These are phyloP conservation scores for Pestalotiopsis sp. DNA, from an alignment of 2,329 filamentous ascomycete species.

Conservation along the genomic window DNA sequence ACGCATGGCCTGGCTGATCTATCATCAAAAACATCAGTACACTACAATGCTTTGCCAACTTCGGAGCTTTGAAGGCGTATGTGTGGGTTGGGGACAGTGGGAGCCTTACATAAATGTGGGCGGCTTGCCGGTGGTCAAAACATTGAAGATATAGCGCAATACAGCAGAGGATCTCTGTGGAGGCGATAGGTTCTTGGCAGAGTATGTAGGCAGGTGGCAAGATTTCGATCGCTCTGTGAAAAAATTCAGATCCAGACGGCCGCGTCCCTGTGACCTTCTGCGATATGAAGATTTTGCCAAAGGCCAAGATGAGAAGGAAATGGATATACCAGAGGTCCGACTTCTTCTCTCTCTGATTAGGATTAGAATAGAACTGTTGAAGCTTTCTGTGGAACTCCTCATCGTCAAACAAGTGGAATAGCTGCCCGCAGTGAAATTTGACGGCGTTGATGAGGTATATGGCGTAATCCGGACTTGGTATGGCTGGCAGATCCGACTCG, in stretches of 20 bases:
- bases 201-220: slow-evolving; percentile 44
- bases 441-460: slow-evolving; percentile 57
- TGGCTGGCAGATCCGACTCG: slow-evolving; percentile 31
- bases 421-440: slow-evolving; percentile 57
- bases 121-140: slow-evolving; percentile 47
- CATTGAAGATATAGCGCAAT: slow-evolving; percentile 56
- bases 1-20: slow-evolving; percentile 55
- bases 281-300: slow-evolving; percentile 56
- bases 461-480: slow-evolving; percentile 54
- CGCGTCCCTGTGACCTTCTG: slow-evolving; percentile 33
- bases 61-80: not conserved
- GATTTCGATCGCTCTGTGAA: slow-evolving; percentile 45
- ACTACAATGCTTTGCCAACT: not conserved
- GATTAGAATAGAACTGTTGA: slow-evolving; percentile 41
- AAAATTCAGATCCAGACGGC: slow-evolving; percentile 50
- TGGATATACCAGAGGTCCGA: slow-evolving; percentile 52
- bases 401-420: slow-evolving; percentile 59
- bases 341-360: slow-evolving; percentile 16
- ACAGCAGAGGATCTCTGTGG: slow-evolving; percentile 53
- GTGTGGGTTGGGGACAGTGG: too few relatives aligned
- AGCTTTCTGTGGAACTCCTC: slow-evolving; percentile 49
- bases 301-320: slow-evolving; percentile 54
- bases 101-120: slow-evolving; percentile 45
- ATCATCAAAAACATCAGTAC: not conserved
- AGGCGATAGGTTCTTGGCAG: slow-evolving; percentile 43